Conservation (phyloP, 768 basidiomycete genomes). For the Mycena galopus region DNA sequence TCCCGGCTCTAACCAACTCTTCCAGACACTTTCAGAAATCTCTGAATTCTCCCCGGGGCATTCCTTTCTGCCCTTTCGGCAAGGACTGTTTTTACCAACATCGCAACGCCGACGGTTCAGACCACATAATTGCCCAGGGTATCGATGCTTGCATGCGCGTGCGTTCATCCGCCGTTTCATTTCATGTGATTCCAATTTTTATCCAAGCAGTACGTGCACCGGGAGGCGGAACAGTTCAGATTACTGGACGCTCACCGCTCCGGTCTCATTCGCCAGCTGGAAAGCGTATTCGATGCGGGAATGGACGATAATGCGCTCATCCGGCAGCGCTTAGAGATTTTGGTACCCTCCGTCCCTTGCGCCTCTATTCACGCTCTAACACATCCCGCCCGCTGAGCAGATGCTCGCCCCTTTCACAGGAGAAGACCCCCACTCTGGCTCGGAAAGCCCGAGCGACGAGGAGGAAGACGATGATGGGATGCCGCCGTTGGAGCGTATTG, state of each 20-base stretch:
- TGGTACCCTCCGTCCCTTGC: constrained; percentile 35
- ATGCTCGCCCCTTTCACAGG: constrained; percentile 43
- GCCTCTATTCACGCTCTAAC: constrained; percentile 3
- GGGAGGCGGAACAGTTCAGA: neutral
- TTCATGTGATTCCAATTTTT: neutral
- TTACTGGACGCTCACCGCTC: neutral
- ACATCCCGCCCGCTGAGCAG: constrained; percentile 47
- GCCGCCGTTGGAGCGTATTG: constrained; percentile 33
- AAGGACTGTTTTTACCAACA: constrained; percentile 88
- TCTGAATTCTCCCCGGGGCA: constrained; percentile 48
- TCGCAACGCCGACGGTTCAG: constrained; percentile 73
- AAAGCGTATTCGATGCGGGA: constrained; percentile 35
- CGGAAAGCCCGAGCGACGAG: constrained; percentile 27
- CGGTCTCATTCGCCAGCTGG: constrained; percentile 32
- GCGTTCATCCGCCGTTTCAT: constrained; percentile 32
- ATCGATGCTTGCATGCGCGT: constrained; percentile 68
- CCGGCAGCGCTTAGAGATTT: constrained; percentile 44
- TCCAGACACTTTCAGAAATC: constrained; percentile 75
- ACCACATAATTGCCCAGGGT: constrained; percentile 67
- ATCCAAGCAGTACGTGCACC: constrained; percentile 29
- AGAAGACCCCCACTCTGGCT: constrained; percentile 23
- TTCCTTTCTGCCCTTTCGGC: constrained; percentile 82
- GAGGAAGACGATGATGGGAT: constrained; percentile 22
- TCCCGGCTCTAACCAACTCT: neutral
- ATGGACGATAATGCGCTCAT: constrained; percentile 42